Base-by-base conservation (phyloP, 148 eudicot species). In the Rhododendron ovatum region DNA sequence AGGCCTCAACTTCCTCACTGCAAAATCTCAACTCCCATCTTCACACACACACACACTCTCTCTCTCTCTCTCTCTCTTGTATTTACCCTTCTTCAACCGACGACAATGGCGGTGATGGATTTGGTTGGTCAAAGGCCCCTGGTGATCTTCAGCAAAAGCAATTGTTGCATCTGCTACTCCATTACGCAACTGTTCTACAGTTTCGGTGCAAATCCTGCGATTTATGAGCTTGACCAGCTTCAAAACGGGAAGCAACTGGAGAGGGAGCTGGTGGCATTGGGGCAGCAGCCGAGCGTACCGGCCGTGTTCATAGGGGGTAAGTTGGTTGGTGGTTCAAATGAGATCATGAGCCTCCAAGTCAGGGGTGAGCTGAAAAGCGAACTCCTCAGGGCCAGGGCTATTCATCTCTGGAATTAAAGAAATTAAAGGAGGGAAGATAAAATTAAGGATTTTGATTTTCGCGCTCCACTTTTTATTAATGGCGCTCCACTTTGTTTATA, bases 91-190 rank as follows among this genome's bases (percentile, higher is more conserved):
- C 33, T n/a, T 78, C 81, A 45, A 78, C 81, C 33, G 14, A 24
- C 81, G 11, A 20, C 3, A 24, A 24, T 45, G 30, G 26, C 33
- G 0, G 53, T 41, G 53, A 22, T 24, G 28, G 53, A 41, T 20
- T 78, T 78, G 53, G 53, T 24, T 30, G 30, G 53, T 43, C 48
- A 12, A 41, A 78, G 14, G 51, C 81, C 81, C 81, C 4, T 94
- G 77, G 98, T 94, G 81, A 92, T 95, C 84, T 95, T 95, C 91
- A 93, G 96, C 93, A 93, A 90, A 85, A 92, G 91, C 85, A 82
- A 87, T 61, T 95, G 98, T 78, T 92, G 95, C 90, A 93, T 95
- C 81, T 88, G 86, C 84, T 94, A 95, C 90, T 76, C 93, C 81
- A 90, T 92, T 80, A 89, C 87, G 89, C 88, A 89, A 53, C 92